Percentiles rank a stretch among this genome's conserved stretches.
phyloP scores from a whole-genome alignment of 352 stramenopile species.

The Pythium dissotocum region DNA sequence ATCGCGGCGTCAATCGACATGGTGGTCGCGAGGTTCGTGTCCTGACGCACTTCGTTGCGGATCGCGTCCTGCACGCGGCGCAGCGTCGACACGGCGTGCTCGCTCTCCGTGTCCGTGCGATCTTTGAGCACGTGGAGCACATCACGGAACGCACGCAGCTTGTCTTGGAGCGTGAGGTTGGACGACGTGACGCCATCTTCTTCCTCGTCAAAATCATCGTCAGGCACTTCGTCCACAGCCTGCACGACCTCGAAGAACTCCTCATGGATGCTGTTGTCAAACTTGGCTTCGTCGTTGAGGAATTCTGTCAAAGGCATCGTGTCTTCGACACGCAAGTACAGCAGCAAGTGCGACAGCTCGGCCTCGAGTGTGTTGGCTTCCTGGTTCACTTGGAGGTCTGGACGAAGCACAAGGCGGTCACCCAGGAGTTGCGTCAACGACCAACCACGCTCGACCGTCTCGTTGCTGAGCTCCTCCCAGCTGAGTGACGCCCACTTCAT shows the following conservation, averaged over 20 bases:
- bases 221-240: slow-evolving; percentile 57
- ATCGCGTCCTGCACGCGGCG: slow-evolving; percentile 70
- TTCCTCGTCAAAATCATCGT: slow-evolving; percentile 61
- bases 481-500: slow-evolving; percentile 76
- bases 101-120: slow-evolving; percentile 56
- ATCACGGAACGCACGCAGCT: slow-evolving; percentile 78
- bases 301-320: slow-evolving; percentile 66
- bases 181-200: slow-evolving; percentile 35
- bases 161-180: slow-evolving; percentile 71
- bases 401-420: slow-evolving; percentile 45
- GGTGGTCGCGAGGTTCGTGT: slow-evolving; percentile 22
- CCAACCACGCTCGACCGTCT: slow-evolving; percentile 72
- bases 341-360: slow-evolving; percentile 65
- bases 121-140: slow-evolving; percentile 76
- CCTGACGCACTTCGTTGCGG: slow-evolving; percentile 25
- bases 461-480: slow-evolving; percentile 73
- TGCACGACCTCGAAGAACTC: slow-evolving; percentile 86
- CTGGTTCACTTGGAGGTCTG: slow-evolving; percentile 57
- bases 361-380: slow-evolving; percentile 60
- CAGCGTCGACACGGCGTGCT: slow-evolving; percentile 52
- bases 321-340: slow-evolving; percentile 61
- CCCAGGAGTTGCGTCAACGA: slow-evolving; percentile 56
- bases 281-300: slow-evolving; percentile 70
- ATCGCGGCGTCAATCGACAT: slow-evolving; percentile 24
- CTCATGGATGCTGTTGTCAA: slow-evolving; percentile 73